Conservation (phyloP, 2,329 filamentous ascomycete genomes). For the Pseudocercospora fuligena region DNA sequence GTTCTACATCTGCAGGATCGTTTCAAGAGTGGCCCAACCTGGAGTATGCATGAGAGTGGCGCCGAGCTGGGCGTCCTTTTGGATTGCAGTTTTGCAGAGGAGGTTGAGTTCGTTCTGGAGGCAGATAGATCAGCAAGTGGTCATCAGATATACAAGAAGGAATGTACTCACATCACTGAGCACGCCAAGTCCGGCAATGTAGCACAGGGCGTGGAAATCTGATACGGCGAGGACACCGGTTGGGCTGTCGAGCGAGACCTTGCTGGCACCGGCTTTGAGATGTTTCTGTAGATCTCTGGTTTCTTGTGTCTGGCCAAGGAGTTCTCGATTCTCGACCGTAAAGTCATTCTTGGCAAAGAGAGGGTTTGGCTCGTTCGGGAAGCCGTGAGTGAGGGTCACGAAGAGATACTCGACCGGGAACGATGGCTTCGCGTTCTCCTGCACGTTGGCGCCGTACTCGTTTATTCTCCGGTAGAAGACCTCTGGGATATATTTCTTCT, state of each 20-base stretch:
- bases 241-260: conserved; percentile 60
- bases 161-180: conserved; percentile 72
- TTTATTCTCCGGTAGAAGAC: conserved; percentile 96
- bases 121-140: conserved; percentile 25
- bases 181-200: conserved; percentile 78
- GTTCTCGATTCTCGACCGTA: conserved; percentile 88
- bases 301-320: conserved; percentile 85
- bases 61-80: conserved; percentile 78
- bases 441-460: conserved; percentile 93
- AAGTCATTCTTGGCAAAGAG: conserved; percentile 80
- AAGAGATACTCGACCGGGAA: conserved; percentile 97
- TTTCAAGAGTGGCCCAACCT: conserved; percentile 93
- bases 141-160: no score
- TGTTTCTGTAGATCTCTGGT: conserved; percentile 68
- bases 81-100: conserved; percentile 81
- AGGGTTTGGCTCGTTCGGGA: conserved; percentile 68
- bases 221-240: conserved; percentile 73
- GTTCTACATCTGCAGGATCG: conserved; percentile 68
- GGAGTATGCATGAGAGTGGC: conserved; percentile 82
- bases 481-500: conserved; percentile 89
- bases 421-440: conserved; percentile 93
- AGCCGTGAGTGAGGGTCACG: conserved; percentile 94
- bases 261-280: conserved; percentile 64
- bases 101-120: conserved; percentile 84
- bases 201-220: conserved; percentile 93